Conservation (phyloP, 225 moss, liverwort and hornwort species). For the Sphagnum contortum region DNA sequence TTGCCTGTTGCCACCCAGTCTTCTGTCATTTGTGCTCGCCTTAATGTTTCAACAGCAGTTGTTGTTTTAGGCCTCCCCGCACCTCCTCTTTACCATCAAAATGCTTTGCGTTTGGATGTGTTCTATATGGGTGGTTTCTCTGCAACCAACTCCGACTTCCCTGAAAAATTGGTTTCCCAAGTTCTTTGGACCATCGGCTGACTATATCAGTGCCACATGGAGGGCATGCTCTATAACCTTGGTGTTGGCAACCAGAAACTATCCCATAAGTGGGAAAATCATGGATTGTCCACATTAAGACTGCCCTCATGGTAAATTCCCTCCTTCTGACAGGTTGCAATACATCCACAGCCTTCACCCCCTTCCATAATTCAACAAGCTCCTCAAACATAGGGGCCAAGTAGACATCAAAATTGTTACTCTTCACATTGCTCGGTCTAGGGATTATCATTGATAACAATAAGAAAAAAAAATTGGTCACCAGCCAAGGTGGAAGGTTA, state of each 20-base stretch:
- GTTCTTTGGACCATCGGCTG: not conserved
- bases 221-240: not conserved
- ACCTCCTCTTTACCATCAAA: too few relatives aligned
- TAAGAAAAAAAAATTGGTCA: not conserved
- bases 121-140: too few relatives aligned
- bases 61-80: too few relatives aligned
- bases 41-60: too few relatives aligned
- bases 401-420: constrained; percentile 1
- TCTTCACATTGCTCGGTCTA: not conserved
- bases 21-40: too few relatives aligned
- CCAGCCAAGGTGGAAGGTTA: constrained; percentile 2
- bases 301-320: not conserved
- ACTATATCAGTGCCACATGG: not conserved
- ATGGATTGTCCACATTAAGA: constrained; percentile 3
- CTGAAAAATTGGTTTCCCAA: not conserved
- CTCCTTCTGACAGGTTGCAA: not conserved
- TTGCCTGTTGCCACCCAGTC: too few relatives aligned
- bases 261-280: not conserved
- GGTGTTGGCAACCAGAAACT: not conserved
- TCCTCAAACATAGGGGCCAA: constrained; percentile 7
- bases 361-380: not conserved
- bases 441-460: not conserved
- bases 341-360: not conserved
- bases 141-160: not conserved
- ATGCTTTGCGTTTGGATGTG: too few relatives aligned